Evolutionary conservation across 2,329 filamentous ascomycete species (phyloP), one percentile per base, ranked within the genome.

Genomic region (Emydomyces testavorans): DNA sequence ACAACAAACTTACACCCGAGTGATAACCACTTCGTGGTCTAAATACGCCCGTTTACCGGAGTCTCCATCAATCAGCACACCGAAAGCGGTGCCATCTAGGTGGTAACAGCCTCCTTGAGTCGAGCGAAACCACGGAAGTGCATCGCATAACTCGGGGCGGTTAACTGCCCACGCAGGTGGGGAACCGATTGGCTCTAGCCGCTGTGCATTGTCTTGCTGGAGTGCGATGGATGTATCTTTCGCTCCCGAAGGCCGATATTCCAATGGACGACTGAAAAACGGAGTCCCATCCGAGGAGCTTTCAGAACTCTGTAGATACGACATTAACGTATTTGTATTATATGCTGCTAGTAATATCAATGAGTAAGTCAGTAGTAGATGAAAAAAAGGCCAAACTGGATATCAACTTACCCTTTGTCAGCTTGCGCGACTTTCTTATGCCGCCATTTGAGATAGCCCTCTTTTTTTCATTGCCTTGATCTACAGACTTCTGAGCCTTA

Each of bases 101-200:
- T 69, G 67, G 47, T 86, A 79, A 3, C 72, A 67, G 4, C 77
- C 78, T 1, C 76, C 71, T 54, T 86, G 77, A 31, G 78, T 77
- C 1, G 75, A 65, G 11, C 71, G 74, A 61, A 77, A 85, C 62
- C 79, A 83, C 0, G 74, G 71, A 0, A 85, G 57, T 0, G 79
- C 72, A 56, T 85, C 79, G 53, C 77, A 83, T 0, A 87, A 64
- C 11, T 74, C 73, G 49, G 79, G 75, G 3, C 82, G 72, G 29
- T 64, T 64, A 56, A 75, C 66, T 0, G 79, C 71, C 76, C 77
- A 83, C 0, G 78, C 72, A 8, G 66, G 62, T 5, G 77, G 76
- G 1, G 56, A 35, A n/a, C 59, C 63, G 21, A 56, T 48, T 11
- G 60, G 51, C 11, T 43, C 28, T 32, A 28, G 23, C 10, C 43